Evolutionary conservation across 225 moss, liverwort and hornwort species (phyloP), one percentile per base, ranked within the genome.

Genomic region (Climacium dendroides): DNA sequence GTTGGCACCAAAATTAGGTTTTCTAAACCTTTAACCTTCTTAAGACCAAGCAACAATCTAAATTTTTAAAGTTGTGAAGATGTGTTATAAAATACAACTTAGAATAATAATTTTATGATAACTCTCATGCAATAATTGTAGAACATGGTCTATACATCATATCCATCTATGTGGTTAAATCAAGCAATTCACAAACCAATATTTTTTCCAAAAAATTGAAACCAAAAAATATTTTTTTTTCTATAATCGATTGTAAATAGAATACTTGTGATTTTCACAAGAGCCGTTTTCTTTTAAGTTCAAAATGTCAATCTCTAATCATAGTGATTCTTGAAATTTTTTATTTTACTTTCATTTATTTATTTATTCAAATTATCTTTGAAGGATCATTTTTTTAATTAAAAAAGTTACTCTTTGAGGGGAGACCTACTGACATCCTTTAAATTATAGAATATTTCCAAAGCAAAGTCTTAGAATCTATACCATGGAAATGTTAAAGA

Each of bases 351-450:
- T 71, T 71, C n/a, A n/a, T n/a, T n/a, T n/a, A n/a, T n/a, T n/a
- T n/a, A n/a, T 28, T 43, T 10, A 28, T 6, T 16, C 28, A 72
- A 45, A 16, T 43, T 17, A 3, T 45, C 28, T 43, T 16, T 15
- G 4, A 28, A 45, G 5, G 3, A 2, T 45, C 3, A 45, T 5
- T 43, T 15, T 5, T 45, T 45, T 3, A 70, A 43, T 3, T 43
- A 25, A 9, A 9, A 15, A 43, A 16, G 2, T 43, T 71, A 25
- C 0, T 28, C 1, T 15, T 43, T 28, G 5, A 15, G 5, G 7
- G 0, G 0, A 43, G 0, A 28, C 28, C 5, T 43, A 26, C 0
- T 0, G 15, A 0, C 9, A 39, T 0, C 1, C 5, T 69, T 39
- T 39, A 25, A 41, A 41, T 71, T 8, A 43, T 5, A 28, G 1